These are phyloP conservation scores for Globisporangium sylvaticum DNA, from an alignment of 352 stramenopile genomes.

Conservation along the genomic window DNA sequence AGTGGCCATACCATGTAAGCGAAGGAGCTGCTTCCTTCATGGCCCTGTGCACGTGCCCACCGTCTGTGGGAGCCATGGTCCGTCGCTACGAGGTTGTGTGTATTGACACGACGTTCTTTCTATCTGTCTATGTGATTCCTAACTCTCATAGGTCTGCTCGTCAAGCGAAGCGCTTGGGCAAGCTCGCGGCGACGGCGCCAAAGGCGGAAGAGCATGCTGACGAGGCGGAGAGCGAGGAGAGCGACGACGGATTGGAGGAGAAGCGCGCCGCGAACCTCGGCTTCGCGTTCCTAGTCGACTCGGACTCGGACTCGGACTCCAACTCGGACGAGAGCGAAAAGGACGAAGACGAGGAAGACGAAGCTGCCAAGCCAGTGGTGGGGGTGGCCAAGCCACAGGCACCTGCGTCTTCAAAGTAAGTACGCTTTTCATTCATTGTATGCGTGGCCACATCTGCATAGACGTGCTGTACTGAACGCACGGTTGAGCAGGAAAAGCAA, in stretches of 20 bases:
- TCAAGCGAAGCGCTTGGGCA: conserved; percentile 65
- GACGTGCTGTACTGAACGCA: not conserved
- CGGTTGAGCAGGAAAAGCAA: conserved; percentile 15
- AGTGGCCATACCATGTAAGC: not conserved
- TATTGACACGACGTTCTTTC: too few species aligned
- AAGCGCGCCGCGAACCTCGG: conserved; percentile 50
- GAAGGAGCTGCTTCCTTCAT: not conserved
- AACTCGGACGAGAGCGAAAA: conserved; percentile 30
- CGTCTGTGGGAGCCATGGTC: not conserved
- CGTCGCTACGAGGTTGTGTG: not conserved
- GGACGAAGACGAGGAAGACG: conserved; percentile 15
- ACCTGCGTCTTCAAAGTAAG: conserved; percentile 15
- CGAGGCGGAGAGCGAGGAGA: conserved; percentile 18
- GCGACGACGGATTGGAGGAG: conserved; percentile 43
- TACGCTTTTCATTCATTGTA: not conserved
- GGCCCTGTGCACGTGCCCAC: not conserved
- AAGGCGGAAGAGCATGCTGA: conserved; percentile 21
- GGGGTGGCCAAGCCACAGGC: conserved; percentile 9
- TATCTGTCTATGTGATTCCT: not conserved
- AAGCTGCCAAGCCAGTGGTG: conserved; percentile 11
- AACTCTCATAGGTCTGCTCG: conserved; percentile 55
- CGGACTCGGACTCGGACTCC: conserved; percentile 57
- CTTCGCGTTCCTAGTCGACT: conserved; percentile 73
- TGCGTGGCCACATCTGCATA: too few species aligned
- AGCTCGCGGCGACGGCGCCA: conserved; percentile 41